A percentile compares a stretch with the other conserved stretches of the same genome.
Conservation (phyloP, 2,329 filamentous ascomycete species). For the Penicillium sp. region DNA sequence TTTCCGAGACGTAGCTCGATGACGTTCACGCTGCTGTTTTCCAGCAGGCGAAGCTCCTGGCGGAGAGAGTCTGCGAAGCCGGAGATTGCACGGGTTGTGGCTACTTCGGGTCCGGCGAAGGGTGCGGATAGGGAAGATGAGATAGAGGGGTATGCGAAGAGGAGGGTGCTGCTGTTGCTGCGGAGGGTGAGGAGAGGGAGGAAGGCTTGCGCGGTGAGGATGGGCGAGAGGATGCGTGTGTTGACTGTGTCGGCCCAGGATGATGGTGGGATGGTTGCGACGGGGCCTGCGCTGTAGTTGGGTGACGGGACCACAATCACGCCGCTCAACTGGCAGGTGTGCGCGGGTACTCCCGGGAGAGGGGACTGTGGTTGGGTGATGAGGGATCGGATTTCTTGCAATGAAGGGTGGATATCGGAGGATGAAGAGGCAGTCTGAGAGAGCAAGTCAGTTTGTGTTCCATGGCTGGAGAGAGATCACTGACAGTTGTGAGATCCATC, state of each 20-base stretch:
- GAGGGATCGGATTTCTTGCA: constrained; percentile 71
- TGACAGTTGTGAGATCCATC: constrained; percentile 69
- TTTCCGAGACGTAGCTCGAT: constrained; percentile 89
- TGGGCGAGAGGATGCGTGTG: constrained; percentile 85
- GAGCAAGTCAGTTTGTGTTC: background rate
- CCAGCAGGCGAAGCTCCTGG: constrained; percentile 74
- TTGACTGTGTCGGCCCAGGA: constrained; percentile 89
- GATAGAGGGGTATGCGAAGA: constrained; percentile 48
- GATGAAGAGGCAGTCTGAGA: constrained; percentile 63
- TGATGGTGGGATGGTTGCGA: constrained; percentile 81
- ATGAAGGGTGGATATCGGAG: constrained; percentile 58
- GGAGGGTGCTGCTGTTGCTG: constrained; percentile 51
- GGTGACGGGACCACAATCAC: constrained; percentile 79
- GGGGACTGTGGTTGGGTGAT: constrained; percentile 75
- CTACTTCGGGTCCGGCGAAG: constrained; percentile 72
- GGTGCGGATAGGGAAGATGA: constrained; percentile 47
- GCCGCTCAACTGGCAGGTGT: constrained; percentile 74
- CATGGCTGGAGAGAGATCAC: constrained; percentile 5
- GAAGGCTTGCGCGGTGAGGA: constrained; percentile 85
- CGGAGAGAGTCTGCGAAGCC: constrained; percentile 81
- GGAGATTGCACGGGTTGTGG: constrained; percentile 81
- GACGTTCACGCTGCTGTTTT: constrained; percentile 64
- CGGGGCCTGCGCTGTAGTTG: constrained; percentile 77
- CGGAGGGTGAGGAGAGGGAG: constrained; percentile 73
- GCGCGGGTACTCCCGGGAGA: constrained; percentile 72